Evolutionary conservation across 805 yeast species (phyloP), one percentile per base, ranked within the genome.

Genomic region (Cyberlindnera maclurae): DNA sequence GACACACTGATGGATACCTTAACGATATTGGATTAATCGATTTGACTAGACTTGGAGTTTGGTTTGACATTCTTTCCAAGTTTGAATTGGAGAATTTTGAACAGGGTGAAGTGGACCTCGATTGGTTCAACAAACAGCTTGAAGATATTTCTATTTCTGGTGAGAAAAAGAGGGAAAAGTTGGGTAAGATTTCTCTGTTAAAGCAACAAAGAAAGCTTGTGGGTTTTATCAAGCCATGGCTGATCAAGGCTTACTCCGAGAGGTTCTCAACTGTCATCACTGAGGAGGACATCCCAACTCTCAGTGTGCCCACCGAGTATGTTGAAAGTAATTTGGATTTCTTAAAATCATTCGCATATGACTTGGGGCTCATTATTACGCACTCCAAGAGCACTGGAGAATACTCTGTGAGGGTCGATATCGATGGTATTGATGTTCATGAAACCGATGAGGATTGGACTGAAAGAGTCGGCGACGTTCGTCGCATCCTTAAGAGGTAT

Each of bases 51-150:
- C 67, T 93, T 37, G 78, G 75, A 16, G 59, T 76, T 30, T 87
- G 96, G 90, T 67, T 93, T 34, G 76, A 79, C 29, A 74, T 75
- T 48, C 64, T 93, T 38, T 76, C 93, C 5, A 73, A 75, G 45
- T 88, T 89, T 54, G 98, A 93, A 60, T 65, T 79, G 46, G 84
- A 82, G 59, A 81, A 83, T 56, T 93, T 90, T 54, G 97, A 93
- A 61, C 79, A 73, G 46, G 78, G 79, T 38, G 85, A 82, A 45
- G 67, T 86, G 39, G 96, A 89, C 59, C 77, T 85, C 26, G 93
- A 83, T 45, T 89, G 96, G 96, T 86, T 87, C 62, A 87, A 87
- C 61, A 73, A 81, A 52, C 84, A 84, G 54, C 70, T 90, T 44
- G 94, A 84, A 48, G 81, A 81, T 52, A 77, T 84, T 40, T 82